A percentile compares a stretch with the other conserved stretches of the same genome.
Conservation (phyloP, 371 early-diverging fungal species). For the Mucor velutinosus region DNA sequence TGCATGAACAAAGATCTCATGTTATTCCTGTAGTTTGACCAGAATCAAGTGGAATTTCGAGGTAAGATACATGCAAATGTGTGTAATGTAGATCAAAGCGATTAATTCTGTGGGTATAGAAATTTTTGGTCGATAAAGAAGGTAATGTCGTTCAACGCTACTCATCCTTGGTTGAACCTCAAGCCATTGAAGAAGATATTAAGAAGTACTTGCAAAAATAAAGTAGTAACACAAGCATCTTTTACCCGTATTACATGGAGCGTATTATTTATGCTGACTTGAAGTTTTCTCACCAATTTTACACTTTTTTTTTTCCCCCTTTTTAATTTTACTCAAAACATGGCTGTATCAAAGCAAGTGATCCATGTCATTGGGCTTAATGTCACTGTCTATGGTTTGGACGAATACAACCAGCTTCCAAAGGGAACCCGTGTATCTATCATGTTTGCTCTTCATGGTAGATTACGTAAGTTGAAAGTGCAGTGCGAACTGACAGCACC, state of each 20-base stretch:
- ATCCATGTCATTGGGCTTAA: constrained; percentile 30
- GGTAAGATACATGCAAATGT: constrained; percentile 18
- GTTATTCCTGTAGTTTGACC: constrained; percentile 37
- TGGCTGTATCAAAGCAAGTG: constrained; percentile 11
- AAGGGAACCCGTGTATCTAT: constrained; percentile 30
- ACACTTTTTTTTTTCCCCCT: background rate
- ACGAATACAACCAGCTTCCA: constrained; percentile 30
- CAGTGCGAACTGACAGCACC: background rate
- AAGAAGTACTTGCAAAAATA: constrained; percentile 34
- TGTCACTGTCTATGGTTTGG: constrained; percentile 41
- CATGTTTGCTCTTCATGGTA: constrained; percentile 49
- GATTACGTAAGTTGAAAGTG: constrained; percentile 34
- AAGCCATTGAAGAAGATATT: constrained; percentile 55
- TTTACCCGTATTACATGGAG: too few species aligned
- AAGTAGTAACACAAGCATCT: background rate
- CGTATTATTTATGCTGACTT: background rate
- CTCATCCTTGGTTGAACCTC: constrained; percentile 58
- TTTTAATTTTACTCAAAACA: background rate
- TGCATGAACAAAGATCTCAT: background rate
- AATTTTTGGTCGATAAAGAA: constrained; percentile 74
- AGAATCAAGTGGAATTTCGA: constrained; percentile 83
- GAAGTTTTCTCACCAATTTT: background rate
- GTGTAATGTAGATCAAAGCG: background rate
- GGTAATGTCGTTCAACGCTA: constrained; percentile 73
- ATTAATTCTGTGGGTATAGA: constrained; percentile 28